These are phyloP conservation scores for Ophiosphaerella narmari DNA, from an alignment of 2,329 filamentous ascomycete genomes.

Conservation along the genomic window DNA sequence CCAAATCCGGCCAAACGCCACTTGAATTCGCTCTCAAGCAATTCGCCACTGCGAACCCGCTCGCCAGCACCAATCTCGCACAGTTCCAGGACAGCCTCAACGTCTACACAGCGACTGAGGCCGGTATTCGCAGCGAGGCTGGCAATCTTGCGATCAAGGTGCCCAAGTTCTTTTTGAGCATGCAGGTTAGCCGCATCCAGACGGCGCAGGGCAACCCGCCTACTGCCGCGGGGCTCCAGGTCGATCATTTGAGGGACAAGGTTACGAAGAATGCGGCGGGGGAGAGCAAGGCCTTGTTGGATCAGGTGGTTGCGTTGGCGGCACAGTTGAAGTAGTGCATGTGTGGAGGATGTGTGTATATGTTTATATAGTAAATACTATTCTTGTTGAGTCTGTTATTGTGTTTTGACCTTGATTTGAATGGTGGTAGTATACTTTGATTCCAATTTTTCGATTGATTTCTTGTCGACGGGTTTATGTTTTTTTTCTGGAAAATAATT, in stretches of 20 bases:
- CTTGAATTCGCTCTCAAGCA: constrained; percentile 59
- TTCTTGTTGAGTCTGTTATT: too few species aligned
- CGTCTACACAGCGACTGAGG: constrained; percentile 64
- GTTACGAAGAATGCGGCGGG: constrained; percentile 60
- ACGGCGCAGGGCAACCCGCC: constrained; percentile 63
- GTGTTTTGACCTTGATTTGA: too few species aligned
- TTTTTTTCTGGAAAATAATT: too few species aligned
- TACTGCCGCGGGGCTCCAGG: constrained; percentile 56
- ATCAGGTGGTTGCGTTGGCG: constrained; percentile 55
- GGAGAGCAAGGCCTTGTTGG: constrained; percentile 55
- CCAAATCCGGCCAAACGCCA: constrained; percentile 53
- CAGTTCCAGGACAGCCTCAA: constrained; percentile 60
- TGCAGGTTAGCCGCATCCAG: constrained; percentile 64
- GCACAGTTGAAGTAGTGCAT: constrained; percentile 19
- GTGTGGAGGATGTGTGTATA: too few species aligned
- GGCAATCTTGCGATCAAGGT: constrained; percentile 63
- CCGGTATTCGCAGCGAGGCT: constrained; percentile 59
- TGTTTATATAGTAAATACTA: too few species aligned
- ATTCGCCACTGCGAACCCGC: constrained; percentile 58
- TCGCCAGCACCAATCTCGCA: constrained; percentile 56
- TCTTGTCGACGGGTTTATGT: too few species aligned
- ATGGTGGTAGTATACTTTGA: too few species aligned
- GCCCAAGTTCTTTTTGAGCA: constrained; percentile 66
- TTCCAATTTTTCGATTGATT: too few species aligned
- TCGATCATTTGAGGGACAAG: constrained; percentile 63